Percentiles rank a stretch among this genome's conserved stretches.
phyloP scores from a whole-genome alignment of 176 grass and related monocot genomes.

The Dactylis glomerata region DNA sequence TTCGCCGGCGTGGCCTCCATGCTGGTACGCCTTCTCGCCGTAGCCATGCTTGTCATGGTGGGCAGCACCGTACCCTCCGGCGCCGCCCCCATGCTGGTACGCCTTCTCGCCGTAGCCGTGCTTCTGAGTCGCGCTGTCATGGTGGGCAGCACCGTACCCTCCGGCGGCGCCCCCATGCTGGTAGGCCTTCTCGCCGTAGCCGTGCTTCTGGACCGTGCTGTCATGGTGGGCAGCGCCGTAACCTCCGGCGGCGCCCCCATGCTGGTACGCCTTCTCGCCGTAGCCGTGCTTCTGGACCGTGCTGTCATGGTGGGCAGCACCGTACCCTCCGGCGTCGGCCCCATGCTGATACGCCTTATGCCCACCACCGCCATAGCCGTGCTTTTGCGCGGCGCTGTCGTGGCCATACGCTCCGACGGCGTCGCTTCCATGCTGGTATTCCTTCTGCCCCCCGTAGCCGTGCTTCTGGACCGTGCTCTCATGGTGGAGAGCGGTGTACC shows the following conservation, averaged over 20 bases:
- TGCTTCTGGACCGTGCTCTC: not conserved
- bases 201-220: not conserved
- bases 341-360: not conserved
- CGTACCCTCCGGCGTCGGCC: not conserved
- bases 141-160: not conserved
- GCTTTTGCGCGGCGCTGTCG: not conserved
- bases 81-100: not conserved
- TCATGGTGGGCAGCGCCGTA: not conserved
- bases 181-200: not conserved
- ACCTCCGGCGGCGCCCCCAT: not conserved
- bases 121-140: not conserved
- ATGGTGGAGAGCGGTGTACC: not conserved
- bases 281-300: not conserved
- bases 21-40: not conserved
- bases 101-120: not conserved
- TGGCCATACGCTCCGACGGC: not conserved
- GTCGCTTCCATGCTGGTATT: constrained; percentile 2
- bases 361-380: not conserved
- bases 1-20: not conserved
- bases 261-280: not conserved
- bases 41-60: not conserved
- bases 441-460: not conserved
- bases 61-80: not conserved
- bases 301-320: not conserved
- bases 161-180: not conserved